A percentile compares a stretch with the other conserved stretches of the same genome.
Conservation (phyloP, 352 stramenopile species). For the Globisporangium uncinulatum region DNA sequence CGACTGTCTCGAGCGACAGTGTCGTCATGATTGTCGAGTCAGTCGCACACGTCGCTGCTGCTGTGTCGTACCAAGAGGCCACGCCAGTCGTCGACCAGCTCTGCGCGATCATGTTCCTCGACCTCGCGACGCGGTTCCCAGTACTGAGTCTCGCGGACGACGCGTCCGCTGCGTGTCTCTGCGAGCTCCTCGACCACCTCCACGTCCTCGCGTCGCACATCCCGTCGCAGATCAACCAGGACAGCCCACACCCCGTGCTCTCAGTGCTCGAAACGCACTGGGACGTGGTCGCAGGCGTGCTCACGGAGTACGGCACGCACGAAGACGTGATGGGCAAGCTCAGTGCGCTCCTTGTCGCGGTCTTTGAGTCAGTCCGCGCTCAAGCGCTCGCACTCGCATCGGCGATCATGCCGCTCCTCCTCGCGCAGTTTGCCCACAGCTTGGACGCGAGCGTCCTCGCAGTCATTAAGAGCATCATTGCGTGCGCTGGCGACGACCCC, state of each 20-base stretch:
- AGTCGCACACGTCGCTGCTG: slow-evolving; percentile 54
- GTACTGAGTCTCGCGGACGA: slow-evolving; percentile 43
- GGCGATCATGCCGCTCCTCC: slow-evolving; percentile 51
- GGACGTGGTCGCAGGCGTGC: slow-evolving; percentile 41
- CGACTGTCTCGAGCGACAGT: slow-evolving; percentile 34
- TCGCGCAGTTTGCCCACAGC: slow-evolving; percentile 59
- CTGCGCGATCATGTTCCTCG: slow-evolving; percentile 55
- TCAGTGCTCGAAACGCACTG: slow-evolving; percentile 54
- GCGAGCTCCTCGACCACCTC: slow-evolving; percentile 55
- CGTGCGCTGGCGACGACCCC: slow-evolving; percentile 53
- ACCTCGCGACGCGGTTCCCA: slow-evolving; percentile 40
- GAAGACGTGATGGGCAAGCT: slow-evolving; percentile 59
- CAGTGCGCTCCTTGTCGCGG: slow-evolving; percentile 42
- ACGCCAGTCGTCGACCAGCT: slow-evolving; percentile 58
- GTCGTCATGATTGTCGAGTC: slow-evolving; percentile 63
- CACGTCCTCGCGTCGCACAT: slow-evolving; percentile 49
- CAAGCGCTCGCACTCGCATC: slow-evolving; percentile 57
- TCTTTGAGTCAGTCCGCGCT: slow-evolving; percentile 58
- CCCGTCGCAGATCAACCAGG: slow-evolving; percentile 57
- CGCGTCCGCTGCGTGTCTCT: slow-evolving; percentile 43
- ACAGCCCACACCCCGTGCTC: slow-evolving; percentile 49
- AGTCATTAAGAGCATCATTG: slow-evolving; percentile 69
- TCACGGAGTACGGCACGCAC: slow-evolving; percentile 39
- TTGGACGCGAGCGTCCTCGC: slow-evolving; percentile 52
- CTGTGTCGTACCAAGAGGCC: slow-evolving; percentile 63